Evolutionary conservation across 106 monocot species (phyloP), one percentile per base, ranked within the genome.

Genomic region (Triglochin maritima): DNA sequence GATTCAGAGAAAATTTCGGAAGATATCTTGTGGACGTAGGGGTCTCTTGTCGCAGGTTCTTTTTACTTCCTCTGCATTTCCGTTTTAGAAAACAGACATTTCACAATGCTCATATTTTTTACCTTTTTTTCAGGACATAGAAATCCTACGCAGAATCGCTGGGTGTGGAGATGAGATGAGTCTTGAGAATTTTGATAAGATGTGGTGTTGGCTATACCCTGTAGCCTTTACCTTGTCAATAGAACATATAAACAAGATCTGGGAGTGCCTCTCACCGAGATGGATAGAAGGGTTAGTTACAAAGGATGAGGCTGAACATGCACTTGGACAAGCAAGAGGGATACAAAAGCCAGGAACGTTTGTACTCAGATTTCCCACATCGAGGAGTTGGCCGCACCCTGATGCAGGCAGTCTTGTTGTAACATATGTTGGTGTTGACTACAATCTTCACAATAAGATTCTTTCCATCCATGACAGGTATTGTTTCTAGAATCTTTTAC

Each of bases 371-470:
- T 98, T 98, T 81, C 98, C 98, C 49, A 92, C 86, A 43, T 80
- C 91, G 69, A 81, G 98, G 46, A 98, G 88, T 68, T 98, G 98
- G 98, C 98, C 98, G 67, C 98, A 98, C 68, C 98, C 98, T 62
- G 98, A 98, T 78, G 84, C 98, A 60, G 98, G 98, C 49, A 92
- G 79, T 65, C 68, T 92, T 49, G 80, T 89, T 64, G 81, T 92
- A 67, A 82, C 98, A 46, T 98, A 92, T 76, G 76, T 98, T 69
- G 88, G 84, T 68, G 17, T 71, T 52, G 88, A 92, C 75, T 68
- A 57, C 14, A 13, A 43, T 11, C 50, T 98, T 73, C 92, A 86
- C 71, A 88, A 88, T 74, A 88, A 57, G 61, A 85, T 98, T 49
- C 68, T 98, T 64, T 82, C 82, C 54, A 69, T 84, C 56, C 77